Evolutionary conservation across 139 green algal species (phyloP).

Genomic region (Haematococcus lacustris): DNA sequence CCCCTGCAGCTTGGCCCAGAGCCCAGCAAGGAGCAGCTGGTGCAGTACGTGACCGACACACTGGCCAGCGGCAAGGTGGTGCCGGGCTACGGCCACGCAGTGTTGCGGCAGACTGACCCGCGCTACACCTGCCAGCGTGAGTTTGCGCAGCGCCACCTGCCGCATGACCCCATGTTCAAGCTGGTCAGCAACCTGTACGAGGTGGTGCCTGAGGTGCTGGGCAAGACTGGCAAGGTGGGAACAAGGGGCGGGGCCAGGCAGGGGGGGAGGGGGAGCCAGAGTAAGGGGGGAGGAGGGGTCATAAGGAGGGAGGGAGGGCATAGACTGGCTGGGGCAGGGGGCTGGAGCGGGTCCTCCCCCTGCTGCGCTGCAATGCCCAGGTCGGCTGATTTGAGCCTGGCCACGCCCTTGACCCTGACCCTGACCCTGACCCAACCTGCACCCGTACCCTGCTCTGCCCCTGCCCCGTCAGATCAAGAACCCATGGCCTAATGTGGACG

Average conservation of each 20-base stretch:
- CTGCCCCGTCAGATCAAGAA: constrained; percentile 91
- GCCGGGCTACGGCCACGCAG: constrained; percentile 94
- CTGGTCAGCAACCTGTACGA: constrained; percentile 82
- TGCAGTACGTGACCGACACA: constrained; percentile 79
- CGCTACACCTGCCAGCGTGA: constrained; percentile 90
- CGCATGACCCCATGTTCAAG: constrained; percentile 90
- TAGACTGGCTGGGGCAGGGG: no score
- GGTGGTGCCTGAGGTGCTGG: constrained; percentile 89
- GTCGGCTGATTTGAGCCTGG: no score
- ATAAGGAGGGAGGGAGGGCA: no score
- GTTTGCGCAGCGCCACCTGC: constrained; percentile 91
- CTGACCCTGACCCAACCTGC: no score
- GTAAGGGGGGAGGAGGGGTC: no score
- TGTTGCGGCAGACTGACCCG: constrained; percentile 96
- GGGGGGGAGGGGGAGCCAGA: no score
- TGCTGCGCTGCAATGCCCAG: no score
- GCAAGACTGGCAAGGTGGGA: constrained; percentile 82
- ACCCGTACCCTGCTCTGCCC: no score
- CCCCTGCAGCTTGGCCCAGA: constrained; percentile 58
- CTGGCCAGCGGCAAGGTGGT: constrained; percentile 92
- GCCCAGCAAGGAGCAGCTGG: constrained; percentile 79
- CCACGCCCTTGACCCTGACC: no score
- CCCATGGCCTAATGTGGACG: constrained; percentile 98
- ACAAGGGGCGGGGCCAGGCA: no score
- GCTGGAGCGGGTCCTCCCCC: no score